These are phyloP conservation scores for Aspergillus viridinutans DNA, from an alignment of 2,329 filamentous ascomycete species.

Conservation along the genomic window DNA sequence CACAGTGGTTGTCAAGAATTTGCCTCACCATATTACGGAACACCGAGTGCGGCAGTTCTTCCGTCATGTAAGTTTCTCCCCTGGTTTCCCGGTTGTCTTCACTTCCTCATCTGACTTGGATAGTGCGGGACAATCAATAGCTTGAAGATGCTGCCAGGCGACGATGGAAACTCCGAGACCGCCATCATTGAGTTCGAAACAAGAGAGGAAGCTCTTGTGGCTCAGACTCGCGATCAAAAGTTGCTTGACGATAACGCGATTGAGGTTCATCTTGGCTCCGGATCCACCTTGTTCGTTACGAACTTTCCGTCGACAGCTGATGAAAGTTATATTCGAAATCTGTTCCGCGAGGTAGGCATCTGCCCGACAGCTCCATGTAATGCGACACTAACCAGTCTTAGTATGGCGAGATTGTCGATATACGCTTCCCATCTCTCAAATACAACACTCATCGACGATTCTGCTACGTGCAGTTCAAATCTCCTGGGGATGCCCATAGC, in stretches of 20 bases:
- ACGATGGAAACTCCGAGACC: constrained; percentile 57
- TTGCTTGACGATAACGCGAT: constrained; percentile 70
- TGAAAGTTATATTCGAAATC: constrained; percentile 50
- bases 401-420: constrained; percentile 76
- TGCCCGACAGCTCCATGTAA: not conserved
- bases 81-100: not conserved
- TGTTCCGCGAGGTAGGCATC: constrained; percentile 51
- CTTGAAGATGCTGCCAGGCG: constrained; percentile 63
- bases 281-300: constrained; percentile 79
- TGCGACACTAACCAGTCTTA: constrained; percentile 22
- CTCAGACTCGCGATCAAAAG: constrained; percentile 76
- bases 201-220: constrained; percentile 74
- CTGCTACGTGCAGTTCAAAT: constrained; percentile 89
- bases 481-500: constrained; percentile 61
- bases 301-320: constrained; percentile 68
- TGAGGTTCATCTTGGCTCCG: constrained; percentile 67
- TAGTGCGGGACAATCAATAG: constrained; percentile 75
- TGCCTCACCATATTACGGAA: constrained; percentile 67
- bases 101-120: constrained; percentile 7
- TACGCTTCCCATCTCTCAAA: constrained; percentile 88
- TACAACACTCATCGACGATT: constrained; percentile 85
- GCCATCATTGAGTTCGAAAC: constrained; percentile 83
- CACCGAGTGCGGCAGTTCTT: constrained; percentile 83
- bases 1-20: constrained; percentile 72
- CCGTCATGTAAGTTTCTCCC: constrained; percentile 54